phyloP scores from a whole-genome alignment of 148 eudicot species.

The Pouteria glomerata region DNA sequence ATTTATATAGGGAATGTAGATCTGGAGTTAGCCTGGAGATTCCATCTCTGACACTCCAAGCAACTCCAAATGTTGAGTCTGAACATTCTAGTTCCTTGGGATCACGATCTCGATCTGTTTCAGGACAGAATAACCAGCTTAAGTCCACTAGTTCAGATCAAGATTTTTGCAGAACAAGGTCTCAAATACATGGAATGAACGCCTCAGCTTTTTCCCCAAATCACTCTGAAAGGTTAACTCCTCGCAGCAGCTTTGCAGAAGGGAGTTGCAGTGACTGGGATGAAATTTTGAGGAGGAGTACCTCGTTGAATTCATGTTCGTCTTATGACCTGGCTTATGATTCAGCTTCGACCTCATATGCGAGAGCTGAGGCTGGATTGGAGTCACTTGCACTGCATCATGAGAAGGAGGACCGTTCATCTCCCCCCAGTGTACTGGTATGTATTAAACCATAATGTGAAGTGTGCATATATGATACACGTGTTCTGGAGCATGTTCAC shows the following conservation, averaged over 20 bases:
- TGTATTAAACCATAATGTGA: neutral
- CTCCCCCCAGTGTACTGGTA: slow-evolving; percentile 53
- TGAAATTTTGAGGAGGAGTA: slow-evolving; percentile 20
- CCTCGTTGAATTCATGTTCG: slow-evolving; percentile 31
- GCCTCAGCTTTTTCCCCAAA: slow-evolving; percentile 8
- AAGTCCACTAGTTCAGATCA: neutral
- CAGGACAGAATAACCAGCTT: slow-evolving; percentile 17
- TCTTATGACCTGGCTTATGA: slow-evolving; percentile 19
- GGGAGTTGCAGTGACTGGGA: slow-evolving; percentile 21
- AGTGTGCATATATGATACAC: neutral
- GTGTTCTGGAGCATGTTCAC: neutral
- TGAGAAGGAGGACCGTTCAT: slow-evolving; percentile 13
- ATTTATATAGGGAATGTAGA: slow-evolving; percentile 28
- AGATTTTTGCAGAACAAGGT: slow-evolving; percentile 17
- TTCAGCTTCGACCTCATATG: slow-evolving; percentile 13
- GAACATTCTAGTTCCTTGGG: slow-evolving; percentile 20
- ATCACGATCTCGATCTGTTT: slow-evolving; percentile 29
- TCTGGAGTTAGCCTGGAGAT: slow-evolving; percentile 21
- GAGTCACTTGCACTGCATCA: slow-evolving; percentile 24
- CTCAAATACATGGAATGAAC: slow-evolving; percentile 19
- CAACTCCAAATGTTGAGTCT: slow-evolving; percentile 30
- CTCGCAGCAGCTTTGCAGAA: slow-evolving; percentile 18
- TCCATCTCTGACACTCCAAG: slow-evolving; percentile 5
- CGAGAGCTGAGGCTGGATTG: slow-evolving; percentile 18
- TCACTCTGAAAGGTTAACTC: slow-evolving; percentile 17